These are phyloP conservation scores for Salisapilia sapeloensis DNA, from an alignment of 352 stramenopile genomes.

Conservation along the genomic window DNA sequence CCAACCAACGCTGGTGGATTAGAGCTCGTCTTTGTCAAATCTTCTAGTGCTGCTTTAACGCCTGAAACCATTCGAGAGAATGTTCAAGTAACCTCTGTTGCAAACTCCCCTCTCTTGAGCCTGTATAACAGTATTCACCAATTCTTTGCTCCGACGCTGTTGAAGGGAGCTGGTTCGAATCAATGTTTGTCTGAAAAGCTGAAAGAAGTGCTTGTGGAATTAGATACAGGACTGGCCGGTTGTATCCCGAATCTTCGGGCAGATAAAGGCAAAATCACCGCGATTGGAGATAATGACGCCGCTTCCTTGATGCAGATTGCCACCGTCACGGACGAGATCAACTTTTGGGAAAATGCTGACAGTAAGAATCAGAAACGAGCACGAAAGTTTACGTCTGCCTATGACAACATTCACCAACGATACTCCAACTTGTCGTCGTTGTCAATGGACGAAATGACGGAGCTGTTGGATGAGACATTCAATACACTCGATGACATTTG, in stretches of 20 bases:
- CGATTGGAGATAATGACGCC: slow-evolving; percentile 9
- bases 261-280: slow-evolving; percentile 5
- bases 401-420: slow-evolving; percentile 71
- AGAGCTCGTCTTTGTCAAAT: slow-evolving; percentile 56
- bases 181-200: slow-evolving; percentile 54
- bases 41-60: slow-evolving; percentile 21
- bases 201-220: slow-evolving; percentile 58
- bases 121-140: slow-evolving; percentile 71
- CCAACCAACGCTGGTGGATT: too few species aligned
- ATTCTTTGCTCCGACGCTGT: slow-evolving; percentile 63
- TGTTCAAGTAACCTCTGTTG: slow-evolving; percentile 50
- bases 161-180: slow-evolving; percentile 24
- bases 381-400: slow-evolving; percentile 58
- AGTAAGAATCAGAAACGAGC: slow-evolving; percentile 33
- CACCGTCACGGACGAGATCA: slow-evolving; percentile 72
- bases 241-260: slow-evolving; percentile 9
- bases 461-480: slow-evolving; percentile 73
- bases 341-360: slow-evolving; percentile 68
- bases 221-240: slow-evolving; percentile 40
- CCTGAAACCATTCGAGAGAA: slow-evolving; percentile 53
- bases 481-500: slow-evolving; percentile 84
- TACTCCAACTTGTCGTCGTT: slow-evolving; percentile 47
- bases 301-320: slow-evolving; percentile 58
- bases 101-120: slow-evolving; percentile 52
- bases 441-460: slow-evolving; percentile 55